These are phyloP conservation scores for Leishmania lainsoni DNA, from an alignment of 208 protist species.

Conservation along the genomic window DNA sequence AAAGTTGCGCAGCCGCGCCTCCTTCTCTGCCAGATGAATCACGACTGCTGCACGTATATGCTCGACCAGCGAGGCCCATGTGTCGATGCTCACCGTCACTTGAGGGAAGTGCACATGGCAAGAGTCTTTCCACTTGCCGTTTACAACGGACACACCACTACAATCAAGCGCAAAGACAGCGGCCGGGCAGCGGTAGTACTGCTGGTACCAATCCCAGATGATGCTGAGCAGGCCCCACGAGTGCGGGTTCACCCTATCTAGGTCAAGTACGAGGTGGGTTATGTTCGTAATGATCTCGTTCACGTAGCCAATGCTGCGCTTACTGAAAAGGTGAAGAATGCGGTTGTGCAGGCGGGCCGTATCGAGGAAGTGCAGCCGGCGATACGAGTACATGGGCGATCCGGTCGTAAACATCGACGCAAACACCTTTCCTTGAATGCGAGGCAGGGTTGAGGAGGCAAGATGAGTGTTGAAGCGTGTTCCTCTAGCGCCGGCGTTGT, in stretches of 20 bases:
- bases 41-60: conserved; percentile 38
- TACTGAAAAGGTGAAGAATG: conserved; percentile 44
- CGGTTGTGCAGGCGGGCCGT: conserved; percentile 47
- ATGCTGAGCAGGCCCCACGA: conserved; percentile 39
- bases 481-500: background rate
- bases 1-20: conserved; percentile 17
- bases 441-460: conserved; percentile 38
- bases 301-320: conserved; percentile 40
- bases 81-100: conserved; percentile 32
- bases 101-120: conserved; percentile 78
- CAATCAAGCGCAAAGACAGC: conserved; percentile 49
- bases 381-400: conserved; percentile 50
- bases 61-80: conserved; percentile 25
- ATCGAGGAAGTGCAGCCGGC: conserved; percentile 44
- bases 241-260: conserved; percentile 50
- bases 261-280: conserved; percentile 61
- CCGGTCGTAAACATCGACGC: conserved; percentile 75
- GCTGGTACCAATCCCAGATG: conserved; percentile 50
- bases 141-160: conserved; percentile 50
- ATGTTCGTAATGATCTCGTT: conserved; percentile 64
- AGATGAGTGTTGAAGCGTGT: conserved; percentile 32
- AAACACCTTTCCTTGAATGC: conserved; percentile 62
- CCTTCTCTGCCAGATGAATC: conserved; percentile 11
- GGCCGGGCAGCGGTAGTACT: conserved; percentile 28
- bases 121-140: conserved; percentile 50